A percentile compares a stretch with the other conserved stretches of the same genome.
Conservation (phyloP, 139 green algal species). For the Haematococcus sp. region DNA sequence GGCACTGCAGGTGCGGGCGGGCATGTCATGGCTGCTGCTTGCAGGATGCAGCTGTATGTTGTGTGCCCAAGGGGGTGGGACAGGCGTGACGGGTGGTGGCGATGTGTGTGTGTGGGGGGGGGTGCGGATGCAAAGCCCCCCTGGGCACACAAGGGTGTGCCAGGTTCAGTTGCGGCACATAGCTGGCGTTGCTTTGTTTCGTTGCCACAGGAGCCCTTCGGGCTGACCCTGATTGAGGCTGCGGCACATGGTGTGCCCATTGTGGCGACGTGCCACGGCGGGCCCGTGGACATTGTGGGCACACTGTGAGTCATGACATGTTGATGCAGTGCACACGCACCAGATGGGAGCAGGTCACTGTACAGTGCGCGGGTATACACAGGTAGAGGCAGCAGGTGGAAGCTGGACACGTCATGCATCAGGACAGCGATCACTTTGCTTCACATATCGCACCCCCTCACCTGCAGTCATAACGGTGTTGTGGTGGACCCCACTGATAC, state of each 20-base stretch:
- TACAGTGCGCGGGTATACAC: too few species aligned
- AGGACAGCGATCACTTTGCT: too few species aligned
- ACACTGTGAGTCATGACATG: slow-evolving; percentile 45
- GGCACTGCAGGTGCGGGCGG: slow-evolving; percentile 16
- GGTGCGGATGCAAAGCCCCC: not conserved
- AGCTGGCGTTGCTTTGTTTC: not conserved
- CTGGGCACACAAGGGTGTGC: too few species aligned
- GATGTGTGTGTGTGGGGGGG: not conserved
- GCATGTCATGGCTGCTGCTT: not conserved
- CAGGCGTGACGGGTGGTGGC: not conserved
- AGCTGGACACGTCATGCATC: not conserved
- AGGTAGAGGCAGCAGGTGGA: not conserved
- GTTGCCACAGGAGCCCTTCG: slow-evolving; percentile 92
- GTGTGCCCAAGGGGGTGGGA: not conserved
- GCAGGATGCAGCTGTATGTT: not conserved
- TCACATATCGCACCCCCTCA: not conserved
- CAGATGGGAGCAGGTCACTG: too few species aligned
- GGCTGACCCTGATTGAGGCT: slow-evolving; percentile 93
- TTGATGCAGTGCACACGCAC: too few species aligned
- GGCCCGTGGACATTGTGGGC: slow-evolving; percentile 82
- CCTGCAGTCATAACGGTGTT: slow-evolving; percentile 67
- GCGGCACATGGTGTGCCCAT: slow-evolving; percentile 92
- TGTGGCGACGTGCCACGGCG: slow-evolving; percentile 91
- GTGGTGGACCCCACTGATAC: slow-evolving; percentile 86
- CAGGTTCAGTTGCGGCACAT: not conserved